These are phyloP conservation scores for Aspergillus sergii DNA, from an alignment of 2,329 filamentous ascomycete species.

Conservation along the genomic window DNA sequence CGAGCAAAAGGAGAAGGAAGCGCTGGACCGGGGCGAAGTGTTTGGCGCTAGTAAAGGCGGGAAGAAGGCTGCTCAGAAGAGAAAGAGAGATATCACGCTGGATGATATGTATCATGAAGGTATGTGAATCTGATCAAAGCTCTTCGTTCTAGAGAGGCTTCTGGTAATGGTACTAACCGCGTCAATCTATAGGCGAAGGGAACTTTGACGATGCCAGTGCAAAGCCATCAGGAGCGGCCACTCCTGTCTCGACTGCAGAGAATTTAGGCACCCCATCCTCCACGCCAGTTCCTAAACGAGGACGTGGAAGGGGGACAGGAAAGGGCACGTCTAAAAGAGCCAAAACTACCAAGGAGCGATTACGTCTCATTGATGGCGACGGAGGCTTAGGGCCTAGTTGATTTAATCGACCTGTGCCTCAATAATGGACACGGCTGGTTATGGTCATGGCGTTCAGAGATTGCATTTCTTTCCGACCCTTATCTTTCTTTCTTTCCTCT, in stretches of 20 bases:
- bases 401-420: slow-evolving; percentile 9
- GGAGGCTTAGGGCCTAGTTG: slow-evolving; percentile 35
- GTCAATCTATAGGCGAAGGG: slow-evolving; percentile 73
- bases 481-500: slow-evolving; percentile 6
- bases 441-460: slow-evolving; percentile 21
- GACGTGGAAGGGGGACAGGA: slow-evolving; percentile 53
- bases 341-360: slow-evolving; percentile 59
- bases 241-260: slow-evolving; percentile 66
- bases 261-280: slow-evolving; percentile 44
- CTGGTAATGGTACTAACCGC: not conserved
- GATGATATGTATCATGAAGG: slow-evolving; percentile 99
- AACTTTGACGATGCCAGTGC: slow-evolving; percentile 86
- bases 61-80: slow-evolving; percentile 63
- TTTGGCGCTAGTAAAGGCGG: slow-evolving; percentile 63
- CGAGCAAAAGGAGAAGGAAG: slow-evolving; percentile 86
- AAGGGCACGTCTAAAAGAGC: slow-evolving; percentile 64
- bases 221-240: slow-evolving; percentile 83
- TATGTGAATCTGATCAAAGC: slow-evolving; percentile 54
- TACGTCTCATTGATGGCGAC: slow-evolving; percentile 48
- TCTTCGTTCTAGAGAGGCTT: not conserved
- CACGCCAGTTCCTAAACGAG: slow-evolving; percentile 57
- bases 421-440: slow-evolving; percentile 15
- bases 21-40: slow-evolving; percentile 69
- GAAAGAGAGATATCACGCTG: slow-evolving; percentile 64
- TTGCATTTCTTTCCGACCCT: not conserved